Evolutionary conservation across 805 yeast species (phyloP).

Genomic region (Saccharomycopsis sp.): DNA sequence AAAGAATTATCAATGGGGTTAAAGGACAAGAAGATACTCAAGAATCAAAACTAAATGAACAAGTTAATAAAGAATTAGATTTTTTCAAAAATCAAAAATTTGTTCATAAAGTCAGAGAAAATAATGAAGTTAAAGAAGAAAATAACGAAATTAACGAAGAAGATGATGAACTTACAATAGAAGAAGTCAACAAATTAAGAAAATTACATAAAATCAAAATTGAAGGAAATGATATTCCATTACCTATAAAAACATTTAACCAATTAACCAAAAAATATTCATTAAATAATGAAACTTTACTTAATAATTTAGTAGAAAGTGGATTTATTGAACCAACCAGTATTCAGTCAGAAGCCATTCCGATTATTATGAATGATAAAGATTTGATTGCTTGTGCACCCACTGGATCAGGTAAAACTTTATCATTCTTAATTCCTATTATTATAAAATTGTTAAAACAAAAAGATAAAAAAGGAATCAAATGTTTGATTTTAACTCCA

Average conservation of each 20-base stretch:
- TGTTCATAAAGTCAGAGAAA: slow-evolving; percentile 20
- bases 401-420: slow-evolving; percentile 96
- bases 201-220: slow-evolving; percentile 56
- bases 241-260: slow-evolving; percentile 83
- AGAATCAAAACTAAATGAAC: slow-evolving; percentile 29
- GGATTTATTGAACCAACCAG: slow-evolving; percentile 85
- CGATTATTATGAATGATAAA: slow-evolving; percentile 54
- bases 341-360: slow-evolving; percentile 85
- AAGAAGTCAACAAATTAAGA: slow-evolving; percentile 55
- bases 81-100: slow-evolving; percentile 59
- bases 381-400: slow-evolving; percentile 94
- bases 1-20: slow-evolving; percentile 23
- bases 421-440: slow-evolving; percentile 80
- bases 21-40: slow-evolving; percentile 28
- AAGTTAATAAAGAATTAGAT: slow-evolving; percentile 66
- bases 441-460: slow-evolving; percentile 33
- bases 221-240: slow-evolving; percentile 71
- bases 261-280: slow-evolving; percentile 65
- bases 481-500: slow-evolving; percentile 71
- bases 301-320: slow-evolving; percentile 53
- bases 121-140: slow-evolving; percentile 21
- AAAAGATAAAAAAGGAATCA: slow-evolving; percentile 7
- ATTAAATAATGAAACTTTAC: slow-evolving; percentile 37
- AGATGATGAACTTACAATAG: slow-evolving; percentile 27
- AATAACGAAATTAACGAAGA: slow-evolving; percentile 25